Base-by-base conservation (phyloP, 2,329 filamentous ascomycete species). In the Aureobasidium vineae region DNA sequence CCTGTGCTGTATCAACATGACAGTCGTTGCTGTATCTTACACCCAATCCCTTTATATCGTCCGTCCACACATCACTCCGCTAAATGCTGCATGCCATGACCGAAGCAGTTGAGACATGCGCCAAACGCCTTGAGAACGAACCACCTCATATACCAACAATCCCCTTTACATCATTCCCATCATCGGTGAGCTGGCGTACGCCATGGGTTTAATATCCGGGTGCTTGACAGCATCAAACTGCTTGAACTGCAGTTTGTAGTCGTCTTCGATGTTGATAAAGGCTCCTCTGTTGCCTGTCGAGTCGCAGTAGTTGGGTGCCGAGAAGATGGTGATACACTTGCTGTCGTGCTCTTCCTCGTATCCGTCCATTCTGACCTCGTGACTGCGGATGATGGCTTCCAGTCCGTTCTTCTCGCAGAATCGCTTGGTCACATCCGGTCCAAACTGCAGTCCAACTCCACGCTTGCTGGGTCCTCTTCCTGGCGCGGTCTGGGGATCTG, bases 281-380 rank as follows among this genome's bases (percentile, higher is more conserved):
- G 95, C 95, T 70, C 95, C 95, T 81, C 93, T 95, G 81, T 99
- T 99, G 81, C 97, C 94, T 0, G 95, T 98, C 73, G 92, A 92
- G 77, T 99, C 95, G 79, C 95, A 99, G 78, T 99, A 99, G 78
- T 88, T 96, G 45, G 95, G 95, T 31, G 95, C 95, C 47, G 94
- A 98, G 83, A 99, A 99, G 72, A 99, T 95, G 54, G 95, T 99
- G 73, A 99, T 97, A 77, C 95, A 99, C 72, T 87, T 89, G 70
- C 94, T 95, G 73, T 95, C 90, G 77, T 99, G 95, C 82, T 99
- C 94, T 71, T 97, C 90, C 77, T 99, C 94, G 75, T 98, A 99
- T n/a, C 95, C 95, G 68, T 95, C 93, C 95, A 99, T 99, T 73
- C 95, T 88, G 33, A 99, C 95, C 78, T 99, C 95, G 80, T 99